Evolutionary conservation across 768 basidiomycete species (phyloP).

Genomic region (Lanmaoa rubissima): DNA sequence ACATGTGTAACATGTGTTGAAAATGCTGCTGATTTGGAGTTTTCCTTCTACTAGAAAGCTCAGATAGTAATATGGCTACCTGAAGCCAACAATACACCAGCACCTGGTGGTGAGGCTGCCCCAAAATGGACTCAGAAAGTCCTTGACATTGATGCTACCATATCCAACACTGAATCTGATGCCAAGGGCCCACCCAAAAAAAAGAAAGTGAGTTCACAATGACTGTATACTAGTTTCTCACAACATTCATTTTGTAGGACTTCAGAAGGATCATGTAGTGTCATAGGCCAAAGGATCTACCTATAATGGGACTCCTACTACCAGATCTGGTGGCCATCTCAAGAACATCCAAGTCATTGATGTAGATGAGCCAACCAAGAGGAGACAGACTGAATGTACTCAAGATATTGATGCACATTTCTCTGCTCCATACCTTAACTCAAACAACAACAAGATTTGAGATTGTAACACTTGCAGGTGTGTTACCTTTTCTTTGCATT

Average conservation of each 20-base stretch:
- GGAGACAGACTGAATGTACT: neutral
- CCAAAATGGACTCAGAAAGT: neutral
- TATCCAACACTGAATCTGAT: neutral
- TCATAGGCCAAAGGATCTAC: neutral
- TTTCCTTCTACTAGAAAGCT: neutral
- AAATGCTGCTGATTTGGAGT: neutral
- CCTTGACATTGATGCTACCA: neutral
- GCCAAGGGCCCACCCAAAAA: neutral
- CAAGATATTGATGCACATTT: neutral
- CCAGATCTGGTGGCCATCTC: neutral
- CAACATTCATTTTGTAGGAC: neutral
- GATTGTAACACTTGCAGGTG: neutral
- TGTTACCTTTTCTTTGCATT: neutral
- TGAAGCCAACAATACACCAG: neutral
- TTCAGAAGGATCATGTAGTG: neutral
- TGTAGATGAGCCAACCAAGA: neutral
- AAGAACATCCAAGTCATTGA: neutral
- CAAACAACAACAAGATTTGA: neutral
- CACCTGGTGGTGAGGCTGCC: neutral
- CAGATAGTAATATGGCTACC: constrained; percentile 9
- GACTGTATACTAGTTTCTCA: neutral
- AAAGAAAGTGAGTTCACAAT: neutral
- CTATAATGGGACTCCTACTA: neutral
- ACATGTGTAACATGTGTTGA: neutral
- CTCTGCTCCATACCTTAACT: neutral